Evolutionary conservation across 495 filamentous ascomycete species (phyloP), one percentile per base, ranked within the genome.

Genomic region (Terfezia boudieri): DNA sequence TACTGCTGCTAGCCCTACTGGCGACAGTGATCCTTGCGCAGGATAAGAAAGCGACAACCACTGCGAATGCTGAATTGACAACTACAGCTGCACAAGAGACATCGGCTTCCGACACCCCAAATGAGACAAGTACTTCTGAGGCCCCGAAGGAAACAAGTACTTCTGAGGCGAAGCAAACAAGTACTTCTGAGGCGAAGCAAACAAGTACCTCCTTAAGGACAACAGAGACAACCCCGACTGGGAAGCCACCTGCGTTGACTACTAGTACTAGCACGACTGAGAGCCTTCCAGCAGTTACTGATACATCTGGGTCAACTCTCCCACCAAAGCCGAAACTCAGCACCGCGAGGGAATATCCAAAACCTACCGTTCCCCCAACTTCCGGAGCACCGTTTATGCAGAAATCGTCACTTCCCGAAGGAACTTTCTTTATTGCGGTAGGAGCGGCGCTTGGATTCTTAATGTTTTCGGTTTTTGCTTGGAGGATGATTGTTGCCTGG

Each of bases 371-470:
- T 38, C 90, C 90, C 4, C 81, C 86, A 10, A 94, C 84, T 2
- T 72, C 76, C 10, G 75, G 80, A 66, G 90, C 90, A 22, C 90
- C 92, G 32, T 98, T 85, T 65, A 94, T 98, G 87, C 84, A 92
- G 62, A 81, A 82, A 63, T 88, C 86, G n/a, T 81, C 72, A 49
- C 74, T 87, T 8, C 90, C 90, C 0, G 86, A 96, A 68, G 90
- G 90, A 16, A 95, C 90, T 23, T 80, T 98, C 36, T 98, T 98
- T 71, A 98, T 98, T 63, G 79, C 75, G 43, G 92, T 95, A 17
- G 90, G 92, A 49, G 84, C 86, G 17, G 80, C 81, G 36, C 75
- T 98, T 4, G 92, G 82, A 35, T 78, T 87, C 55, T 77, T 95
- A 55, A 86, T 78, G 4, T 68, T 85, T 10, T 75, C 80, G 22